phyloP scores from a whole-genome alignment of 805 yeast species.

The Teunomyces barrocoloradensis region DNA sequence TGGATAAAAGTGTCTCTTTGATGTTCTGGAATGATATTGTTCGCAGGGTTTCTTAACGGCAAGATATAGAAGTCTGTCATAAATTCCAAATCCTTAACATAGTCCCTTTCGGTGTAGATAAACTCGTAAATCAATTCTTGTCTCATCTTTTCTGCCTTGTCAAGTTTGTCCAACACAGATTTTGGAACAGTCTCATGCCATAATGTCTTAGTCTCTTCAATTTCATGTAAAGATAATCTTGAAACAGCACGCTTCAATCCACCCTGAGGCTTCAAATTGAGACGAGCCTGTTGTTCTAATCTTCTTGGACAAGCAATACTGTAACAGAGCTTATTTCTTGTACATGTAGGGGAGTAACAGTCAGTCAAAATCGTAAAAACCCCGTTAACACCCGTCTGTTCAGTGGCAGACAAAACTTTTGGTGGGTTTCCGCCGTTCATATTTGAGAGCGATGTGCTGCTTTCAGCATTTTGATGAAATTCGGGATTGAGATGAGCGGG shows the following conservation, averaged over 20 bases:
- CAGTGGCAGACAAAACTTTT: constrained; percentile 11
- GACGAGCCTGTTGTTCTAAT: constrained; percentile 90
- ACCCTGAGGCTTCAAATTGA: constrained; percentile 84
- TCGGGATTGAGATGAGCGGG: constrained; percentile 18
- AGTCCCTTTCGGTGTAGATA: constrained; percentile 90
- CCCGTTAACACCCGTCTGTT: constrained; percentile 64
- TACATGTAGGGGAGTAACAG: constrained; percentile 96
- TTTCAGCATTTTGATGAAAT: constrained; percentile 5
- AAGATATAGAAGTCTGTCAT: constrained; percentile 91
- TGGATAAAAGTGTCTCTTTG: constrained; percentile 89
- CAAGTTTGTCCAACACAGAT: constrained; percentile 70
- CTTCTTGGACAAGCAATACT: constrained; percentile 96
- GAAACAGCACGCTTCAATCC: constrained; percentile 77
- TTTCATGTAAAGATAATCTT: constrained; percentile 62
- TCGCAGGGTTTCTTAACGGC: constrained; percentile 74
- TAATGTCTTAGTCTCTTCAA: constrained; percentile 73
- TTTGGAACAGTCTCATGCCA: constrained; percentile 94
- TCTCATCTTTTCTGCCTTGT: constrained; percentile 82
- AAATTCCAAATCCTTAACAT: constrained; percentile 91
- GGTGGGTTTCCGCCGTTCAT: constrained; percentile 2
- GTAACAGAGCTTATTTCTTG: constrained; percentile 83
- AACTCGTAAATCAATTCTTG: constrained; percentile 95
- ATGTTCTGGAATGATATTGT: constrained; percentile 77
- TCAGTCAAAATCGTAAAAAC: constrained; percentile 90
- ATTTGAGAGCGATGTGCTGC: constrained; percentile 14